These are phyloP conservation scores for Claviceps citrina DNA, from an alignment of 2,329 filamentous ascomycete species.

Conservation along the genomic window DNA sequence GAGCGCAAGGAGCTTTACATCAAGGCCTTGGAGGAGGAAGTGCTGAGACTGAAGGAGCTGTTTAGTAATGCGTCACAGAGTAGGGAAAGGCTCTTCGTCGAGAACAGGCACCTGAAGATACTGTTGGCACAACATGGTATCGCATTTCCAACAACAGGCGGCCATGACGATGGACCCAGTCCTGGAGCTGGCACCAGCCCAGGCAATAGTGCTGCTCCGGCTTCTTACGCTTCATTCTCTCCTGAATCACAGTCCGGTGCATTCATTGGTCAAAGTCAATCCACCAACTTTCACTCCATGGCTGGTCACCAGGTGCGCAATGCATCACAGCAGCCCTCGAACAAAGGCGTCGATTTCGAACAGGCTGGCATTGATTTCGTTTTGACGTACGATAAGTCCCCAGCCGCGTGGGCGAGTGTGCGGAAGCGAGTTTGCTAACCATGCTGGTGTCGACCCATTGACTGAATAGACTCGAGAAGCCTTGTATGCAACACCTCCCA, in stretches of 20 bases:
- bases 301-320: slow-evolving; percentile 18
- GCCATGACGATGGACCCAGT: slow-evolving; percentile 28
- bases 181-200: slow-evolving; percentile 39
- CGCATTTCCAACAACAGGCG: slow-evolving; percentile 14
- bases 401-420: slow-evolving; percentile 4
- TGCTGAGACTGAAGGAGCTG: slow-evolving; percentile 75
- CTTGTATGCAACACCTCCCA: slow-evolving; percentile 84
- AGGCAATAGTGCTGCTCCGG: slow-evolving; percentile 40
- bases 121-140: slow-evolving; percentile 40
- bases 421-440: slow-evolving; percentile 25
- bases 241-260: slow-evolving; percentile 28
- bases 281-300: slow-evolving; percentile 13
- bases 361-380: slow-evolving; percentile 82
- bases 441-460: slow-evolving; percentile 21
- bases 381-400: slow-evolving; percentile 62
- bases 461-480: slow-evolving; percentile 63
- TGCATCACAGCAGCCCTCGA: slow-evolving; percentile 14
- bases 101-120: slow-evolving; percentile 60
- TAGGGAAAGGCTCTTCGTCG: slow-evolving; percentile 58
- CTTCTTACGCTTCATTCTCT: slow-evolving; percentile 28
- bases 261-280: slow-evolving; percentile 20
- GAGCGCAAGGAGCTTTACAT: slow-evolving; percentile 95
- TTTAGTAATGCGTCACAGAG: slow-evolving; percentile 60
- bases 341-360: slow-evolving; percentile 51
- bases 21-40: slow-evolving; percentile 82